Percentiles rank a stretch among this genome's conserved stretches.
Conservation (phyloP, 1,139 yeast genomes). For the Taphrina betulina region DNA sequence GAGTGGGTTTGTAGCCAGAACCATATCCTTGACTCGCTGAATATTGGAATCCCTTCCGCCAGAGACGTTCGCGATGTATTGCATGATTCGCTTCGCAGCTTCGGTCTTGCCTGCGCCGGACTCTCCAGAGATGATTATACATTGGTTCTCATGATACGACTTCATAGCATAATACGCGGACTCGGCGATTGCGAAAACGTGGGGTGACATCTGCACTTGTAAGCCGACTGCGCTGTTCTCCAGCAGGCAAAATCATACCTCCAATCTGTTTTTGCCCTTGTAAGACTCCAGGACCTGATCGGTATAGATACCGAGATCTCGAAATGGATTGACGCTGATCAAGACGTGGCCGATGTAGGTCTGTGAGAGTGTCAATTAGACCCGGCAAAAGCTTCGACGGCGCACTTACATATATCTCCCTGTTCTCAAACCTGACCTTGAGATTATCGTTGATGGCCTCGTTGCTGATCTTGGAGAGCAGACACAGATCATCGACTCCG, state of each 20-base stretch:
- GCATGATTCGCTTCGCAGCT: conserved; percentile 98
- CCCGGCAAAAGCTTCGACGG: conserved; percentile 20
- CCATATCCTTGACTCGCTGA: conserved; percentile 91
- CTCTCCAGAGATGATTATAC: conserved; percentile 98
- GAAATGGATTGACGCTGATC: conserved; percentile 94
- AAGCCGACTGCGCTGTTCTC: conserved; percentile 19
- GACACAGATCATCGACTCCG: conserved; percentile 92
- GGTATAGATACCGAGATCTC: conserved; percentile 93
- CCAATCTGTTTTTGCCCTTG: conserved; percentile 88
- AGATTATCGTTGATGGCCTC: conserved; percentile 91
- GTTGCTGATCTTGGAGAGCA: conserved; percentile 83
- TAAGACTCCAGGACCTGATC: conserved; percentile 70
- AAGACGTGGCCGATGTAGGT: conserved; percentile 48
- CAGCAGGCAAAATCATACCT: conserved; percentile 47
- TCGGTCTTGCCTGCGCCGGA: conserved; percentile 99
- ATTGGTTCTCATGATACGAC: conserved; percentile 90
- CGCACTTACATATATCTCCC: conserved; percentile 75
- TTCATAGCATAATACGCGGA: conserved; percentile 94
- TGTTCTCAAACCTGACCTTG: conserved; percentile 83
- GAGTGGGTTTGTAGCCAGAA: conserved; percentile 92
- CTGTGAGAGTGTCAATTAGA: conserved; percentile 21
- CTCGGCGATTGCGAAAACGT: conserved; percentile 97
- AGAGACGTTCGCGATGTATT: conserved; percentile 88
- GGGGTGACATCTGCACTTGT: conserved; percentile 68
- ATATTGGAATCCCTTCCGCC: conserved; percentile 57